Percentiles rank a stretch among this genome's conserved stretches.
These are phyloP conservation scores for Nitzschia sp. DNA, from an alignment of 108 stramenopile genomes.

Conservation along the genomic window DNA sequence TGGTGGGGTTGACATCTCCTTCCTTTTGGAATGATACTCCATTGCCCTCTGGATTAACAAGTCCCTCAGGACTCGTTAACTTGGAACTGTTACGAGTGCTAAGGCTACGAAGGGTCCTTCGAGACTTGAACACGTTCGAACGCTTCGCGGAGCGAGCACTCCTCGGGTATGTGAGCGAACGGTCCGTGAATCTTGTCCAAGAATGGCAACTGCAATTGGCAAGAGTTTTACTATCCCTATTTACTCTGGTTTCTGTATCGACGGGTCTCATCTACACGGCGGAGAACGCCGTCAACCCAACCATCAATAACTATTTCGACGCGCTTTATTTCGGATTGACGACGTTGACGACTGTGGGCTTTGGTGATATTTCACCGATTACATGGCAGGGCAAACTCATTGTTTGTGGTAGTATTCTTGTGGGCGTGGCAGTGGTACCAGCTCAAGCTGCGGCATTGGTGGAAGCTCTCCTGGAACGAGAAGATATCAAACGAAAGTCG, in stretches of 20 bases:
- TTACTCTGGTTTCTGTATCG: constrained; percentile 68
- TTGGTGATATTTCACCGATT: constrained; percentile 84
- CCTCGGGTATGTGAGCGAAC: constrained; percentile 3
- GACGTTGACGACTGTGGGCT: constrained; percentile 59
- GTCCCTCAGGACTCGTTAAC: constrained; percentile 46
- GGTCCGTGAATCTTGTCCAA: constrained; percentile 20
- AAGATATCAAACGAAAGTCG: constrained; percentile 20
- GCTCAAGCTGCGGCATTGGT: constrained; percentile 62
- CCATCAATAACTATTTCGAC: constrained; percentile 75
- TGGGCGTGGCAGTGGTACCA: constrained; percentile 77
- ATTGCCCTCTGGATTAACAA: not conserved
- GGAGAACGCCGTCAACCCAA: constrained; percentile 73
- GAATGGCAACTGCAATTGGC: constrained; percentile 79
- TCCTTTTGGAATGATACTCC: not conserved
- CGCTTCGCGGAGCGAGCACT: constrained; percentile 41
- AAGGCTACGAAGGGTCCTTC: constrained; percentile 68
- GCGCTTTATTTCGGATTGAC: constrained; percentile 85
- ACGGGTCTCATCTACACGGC: constrained; percentile 81
- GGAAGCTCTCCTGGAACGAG: constrained; percentile 45
- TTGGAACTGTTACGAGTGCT: constrained; percentile 66
- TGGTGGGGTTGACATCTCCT: constrained; percentile 5
- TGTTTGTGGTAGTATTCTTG: constrained; percentile 64
- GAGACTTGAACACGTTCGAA: constrained; percentile 60
- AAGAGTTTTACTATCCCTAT: constrained; percentile 64
- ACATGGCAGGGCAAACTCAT: constrained; percentile 67